Evolutionary conservation across 2,329 filamentous ascomycete species (phyloP), one percentile per base, ranked within the genome.

Genomic region (Cordyceps farinosa): DNA sequence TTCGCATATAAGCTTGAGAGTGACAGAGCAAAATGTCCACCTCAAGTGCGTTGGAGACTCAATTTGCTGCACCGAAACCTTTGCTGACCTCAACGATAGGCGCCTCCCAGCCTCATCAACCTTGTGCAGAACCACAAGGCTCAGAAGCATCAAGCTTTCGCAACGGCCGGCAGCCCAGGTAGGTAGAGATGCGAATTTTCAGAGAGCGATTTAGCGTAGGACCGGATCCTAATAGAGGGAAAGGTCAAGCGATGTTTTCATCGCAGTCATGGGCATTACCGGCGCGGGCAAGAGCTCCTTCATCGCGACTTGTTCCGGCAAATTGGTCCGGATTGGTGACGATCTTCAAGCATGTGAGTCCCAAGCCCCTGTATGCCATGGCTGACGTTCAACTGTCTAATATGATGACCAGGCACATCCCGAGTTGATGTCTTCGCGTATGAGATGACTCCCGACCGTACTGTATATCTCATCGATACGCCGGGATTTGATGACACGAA

Each of bases 401-500:
- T 45, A 17, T 17, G 42, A 45, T n/a, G 13, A 22, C 17, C 17
- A 45, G 42, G 42, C 15, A 45, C 42, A n/a, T 45, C 42, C 11
- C 42, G 17, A 22, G 42, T 45, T 15, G 42, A 45, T 45, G 42
- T 45, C 17, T 45, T 45, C 17, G 42, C 42, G n/a, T 45, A 45
- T 17, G 42, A 45, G 42, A 45, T 45, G 17, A 45, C 15, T 5
- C 42, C 15, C 17, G 42, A 45, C 42, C 42, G 42, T n/a, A 62
- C 66, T 69, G 66, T 69, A 9, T 65, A 68, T 38, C 68, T 80
- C 5, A 73, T 80, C 51, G 78, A 80, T 30, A 80, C 78, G 0
- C 78, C 78, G 0, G 78, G 78, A 0, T 80, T 80, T 62, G 73
- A 79, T 54, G 78, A 80, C 48, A 79, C 76, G 0, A 64, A 71